Base-by-base conservation (phyloP, 352 stramenopile genomes). In the Phytopythium oedochilum region DNA sequence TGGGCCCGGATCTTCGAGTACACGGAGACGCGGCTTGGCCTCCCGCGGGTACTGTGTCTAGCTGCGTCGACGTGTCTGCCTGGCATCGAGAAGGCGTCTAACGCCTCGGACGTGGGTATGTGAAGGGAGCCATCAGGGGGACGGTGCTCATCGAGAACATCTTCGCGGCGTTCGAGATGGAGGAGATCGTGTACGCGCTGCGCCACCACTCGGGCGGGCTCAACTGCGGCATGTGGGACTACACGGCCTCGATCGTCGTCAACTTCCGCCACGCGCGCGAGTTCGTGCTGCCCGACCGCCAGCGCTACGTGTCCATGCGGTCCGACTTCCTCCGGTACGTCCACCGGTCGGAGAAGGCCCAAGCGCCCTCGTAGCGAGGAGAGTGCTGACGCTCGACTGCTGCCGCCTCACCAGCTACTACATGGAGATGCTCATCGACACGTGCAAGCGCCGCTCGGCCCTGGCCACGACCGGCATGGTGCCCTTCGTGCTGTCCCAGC, bases 211-310 rank as follows among this genome's bases (percentile, higher is more conserved):
- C 89, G 18, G 71, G 86, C 12, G 96, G 96, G 26, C 70, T 99
- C 38, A 99, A 99, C 71, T 98, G 95, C 67, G 96, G 96, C 35
- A 94, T 97, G 61, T 99, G 96, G 94, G 95, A 98, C 70, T 98
- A 98, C 70, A 96, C 97, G 8, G 97, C 97, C 58, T 98, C 89
- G 18, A 97, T 97, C 64, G 96, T 98, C 62, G 97, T 98, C 62
- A 94, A 92, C 59, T 97, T 98, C 22, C 88, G 94, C 44, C 73
- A 78, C 34, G 78, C 88, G 40, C 36, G 20, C 20, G 65, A 86
- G 54, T 97, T 74, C 45, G 69, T 98, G 53, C 73, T 97, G n/a
- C 96, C 94, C 2, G 96, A 99, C 64, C 86, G 96, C 38, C 78
- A 88, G 60, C 77, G 82, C 17, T 83, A 80, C 34, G 80, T 90